Evolutionary conservation across 2,329 filamentous ascomycete genomes (phyloP), one percentile per base, ranked within the genome.

Genomic region (Bipolaris cookei): DNA sequence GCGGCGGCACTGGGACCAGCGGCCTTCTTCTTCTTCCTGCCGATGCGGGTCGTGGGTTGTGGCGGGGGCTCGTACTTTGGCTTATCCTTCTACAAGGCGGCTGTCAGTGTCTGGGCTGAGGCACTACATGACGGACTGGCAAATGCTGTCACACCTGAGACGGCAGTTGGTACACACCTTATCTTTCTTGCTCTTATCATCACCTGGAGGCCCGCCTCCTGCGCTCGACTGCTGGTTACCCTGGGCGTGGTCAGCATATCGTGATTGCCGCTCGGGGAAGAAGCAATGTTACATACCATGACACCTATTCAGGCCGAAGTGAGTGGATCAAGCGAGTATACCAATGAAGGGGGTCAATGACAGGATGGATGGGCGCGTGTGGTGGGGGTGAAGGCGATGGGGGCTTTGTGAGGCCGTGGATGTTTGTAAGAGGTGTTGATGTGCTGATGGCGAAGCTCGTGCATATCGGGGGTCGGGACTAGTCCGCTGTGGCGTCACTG

Each of bases 21-120:
- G 47, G 88, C 86, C 88, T 91, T 97, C 86, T 93, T 94, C 90
- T 99, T 99, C 90, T 96, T 97, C 75, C 94, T 91, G 60, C 95
- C 95, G 77, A 99, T 90, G 77, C 95, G 91, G 66, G 95, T 98
- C 62, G 95, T 99, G 63, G 95, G 95, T 74, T 94, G 90, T 79
- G 95, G 95, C 68, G 95, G 95, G 65, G 95, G 95, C 80, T 99
- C 95, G 84, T 99, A 99, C 90, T 97, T 98, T 76, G 95, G 95
- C 89, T 99, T 99, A 63, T 99, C 94, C 86, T 99, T 98, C 94
- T 59, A 50, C 18, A 54, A 54, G 30, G 44, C 38, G 20, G 13
- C 28, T 39, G 55, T 54, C 42, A 58, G 55, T 45, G 23, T 49
- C 25, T 38, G 43, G 28, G 49, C 49, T 53, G 41, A 56, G 53